phyloP scores from a whole-genome alignment of 768 basidiomycete species.

The Rhizopogon roseolus region DNA sequence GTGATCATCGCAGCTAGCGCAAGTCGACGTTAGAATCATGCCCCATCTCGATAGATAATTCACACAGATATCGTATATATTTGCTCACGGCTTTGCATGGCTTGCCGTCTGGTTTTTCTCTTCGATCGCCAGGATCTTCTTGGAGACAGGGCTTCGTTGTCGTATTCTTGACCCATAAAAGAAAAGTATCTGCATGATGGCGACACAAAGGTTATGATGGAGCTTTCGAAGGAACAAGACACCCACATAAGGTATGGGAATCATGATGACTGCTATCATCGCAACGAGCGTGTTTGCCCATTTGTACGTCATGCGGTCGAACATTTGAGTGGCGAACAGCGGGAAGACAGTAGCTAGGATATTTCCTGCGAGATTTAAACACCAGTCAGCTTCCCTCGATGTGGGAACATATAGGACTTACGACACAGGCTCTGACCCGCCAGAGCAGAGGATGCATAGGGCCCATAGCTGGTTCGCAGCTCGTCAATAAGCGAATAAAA shows the following conservation, averaged over 20 bases:
- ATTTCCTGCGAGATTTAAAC: conserved; percentile 33
- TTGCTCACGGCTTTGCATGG: neutral
- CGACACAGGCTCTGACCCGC: conserved; percentile 63
- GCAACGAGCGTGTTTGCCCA: conserved; percentile 61
- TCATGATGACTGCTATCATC: conserved; percentile 46
- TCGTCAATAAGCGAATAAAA: neutral
- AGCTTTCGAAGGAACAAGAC: neutral
- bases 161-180: conserved; percentile 28
- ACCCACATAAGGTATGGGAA: conserved; percentile 58
- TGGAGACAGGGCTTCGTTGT: conserved; percentile 22
- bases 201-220: too few species aligned
- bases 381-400: neutral
- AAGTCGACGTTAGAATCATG: too few species aligned
- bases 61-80: neutral
- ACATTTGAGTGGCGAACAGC: conserved; percentile 61
- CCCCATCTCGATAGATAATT: neutral
- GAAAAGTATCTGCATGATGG: conserved; percentile 21
- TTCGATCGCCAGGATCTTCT: conserved; percentile 5
- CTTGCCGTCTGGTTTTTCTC: conserved; percentile 1
- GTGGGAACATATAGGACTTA: conserved; percentile 21
- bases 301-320: conserved; percentile 45
- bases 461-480: conserved; percentile 36
- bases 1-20: too few species aligned
- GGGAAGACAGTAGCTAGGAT: conserved; percentile 50
- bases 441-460: conserved; percentile 64